phyloP scores from a whole-genome alignment of 192 early-diverging fungal genomes.

The Podila epigama region DNA sequence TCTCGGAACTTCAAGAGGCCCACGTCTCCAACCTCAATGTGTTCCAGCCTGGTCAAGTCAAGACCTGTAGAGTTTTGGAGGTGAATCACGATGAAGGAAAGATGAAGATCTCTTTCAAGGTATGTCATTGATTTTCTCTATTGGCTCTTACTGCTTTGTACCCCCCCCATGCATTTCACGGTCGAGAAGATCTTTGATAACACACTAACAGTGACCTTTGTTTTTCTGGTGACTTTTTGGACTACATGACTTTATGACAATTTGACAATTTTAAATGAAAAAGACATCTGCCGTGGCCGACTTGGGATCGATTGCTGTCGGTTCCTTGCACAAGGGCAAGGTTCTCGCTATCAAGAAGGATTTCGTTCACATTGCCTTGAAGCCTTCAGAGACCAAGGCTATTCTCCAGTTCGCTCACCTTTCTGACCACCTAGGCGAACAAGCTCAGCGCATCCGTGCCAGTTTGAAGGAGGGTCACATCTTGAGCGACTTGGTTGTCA shows the following conservation, averaged over 20 bases:
- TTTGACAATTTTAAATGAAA: neutral
- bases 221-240: neutral
- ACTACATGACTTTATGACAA: neutral
- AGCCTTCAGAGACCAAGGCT: constrained; percentile 64
- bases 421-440: constrained; percentile 67
- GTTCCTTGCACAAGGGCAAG: constrained; percentile 57
- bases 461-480: constrained; percentile 50
- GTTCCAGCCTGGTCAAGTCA: constrained; percentile 70
- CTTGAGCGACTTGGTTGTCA: constrained; percentile 66
- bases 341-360: constrained; percentile 61
- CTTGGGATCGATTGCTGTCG: constrained; percentile 35
- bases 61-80: constrained; percentile 78
- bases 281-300: constrained; percentile 52
- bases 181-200: too few relatives aligned
- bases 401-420: constrained; percentile 65
- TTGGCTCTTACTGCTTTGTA: neutral
- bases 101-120: constrained; percentile 57
- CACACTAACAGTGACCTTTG: too few relatives aligned
- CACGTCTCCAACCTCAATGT: constrained; percentile 56
- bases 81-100: constrained; percentile 65
- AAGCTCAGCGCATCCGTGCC: constrained; percentile 49
- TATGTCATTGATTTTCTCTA: too few relatives aligned
- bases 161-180: too few relatives aligned
- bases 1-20: constrained; percentile 61
- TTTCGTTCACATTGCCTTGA: constrained; percentile 62